These are phyloP conservation scores for Cornus florida DNA, from an alignment of 148 eudicot genomes.

Conservation along the genomic window DNA sequence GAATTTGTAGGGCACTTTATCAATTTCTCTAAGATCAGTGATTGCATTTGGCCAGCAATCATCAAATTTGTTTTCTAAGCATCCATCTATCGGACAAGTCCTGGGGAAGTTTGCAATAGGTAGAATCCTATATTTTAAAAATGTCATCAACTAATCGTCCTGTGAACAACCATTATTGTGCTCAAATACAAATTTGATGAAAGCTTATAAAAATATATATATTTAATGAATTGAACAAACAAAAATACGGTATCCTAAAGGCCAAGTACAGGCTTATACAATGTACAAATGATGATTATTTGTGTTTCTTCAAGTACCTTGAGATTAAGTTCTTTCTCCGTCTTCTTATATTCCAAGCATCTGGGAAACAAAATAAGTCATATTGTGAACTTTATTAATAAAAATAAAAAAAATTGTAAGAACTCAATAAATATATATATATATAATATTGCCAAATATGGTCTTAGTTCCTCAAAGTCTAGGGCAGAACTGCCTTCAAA, in stretches of 20 bases:
- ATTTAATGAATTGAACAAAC: not conserved
- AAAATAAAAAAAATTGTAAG: not conserved
- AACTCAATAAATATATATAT: not conserved
- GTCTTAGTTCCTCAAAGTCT: not conserved
- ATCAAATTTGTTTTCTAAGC: not conserved
- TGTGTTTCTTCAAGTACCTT: constrained; percentile 38
- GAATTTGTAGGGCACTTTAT: not conserved
- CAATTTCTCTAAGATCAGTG: not conserved
- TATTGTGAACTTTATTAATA: not conserved
- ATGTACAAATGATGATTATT: not conserved
- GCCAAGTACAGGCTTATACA: constrained; percentile 1
- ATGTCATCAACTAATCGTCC: not conserved
- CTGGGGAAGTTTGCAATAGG: not conserved
- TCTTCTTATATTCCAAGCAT: constrained; percentile 52
- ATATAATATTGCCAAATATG: not conserved
- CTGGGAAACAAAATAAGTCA: constrained; percentile 31
- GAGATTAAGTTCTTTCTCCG: constrained; percentile 45
- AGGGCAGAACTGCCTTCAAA: not conserved
- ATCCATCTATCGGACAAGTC: not conserved
- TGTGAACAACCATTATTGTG: not conserved
- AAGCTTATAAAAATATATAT: not conserved
- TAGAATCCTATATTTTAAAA: not conserved
- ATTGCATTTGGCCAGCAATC: not conserved
- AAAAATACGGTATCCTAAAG: not conserved
- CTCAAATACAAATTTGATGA: not conserved